Evolutionary conservation across 768 basidiomycete genomes (phyloP), one percentile per base, ranked within the genome.

Genomic region (Rhodosporidiobolus sp.): DNA sequence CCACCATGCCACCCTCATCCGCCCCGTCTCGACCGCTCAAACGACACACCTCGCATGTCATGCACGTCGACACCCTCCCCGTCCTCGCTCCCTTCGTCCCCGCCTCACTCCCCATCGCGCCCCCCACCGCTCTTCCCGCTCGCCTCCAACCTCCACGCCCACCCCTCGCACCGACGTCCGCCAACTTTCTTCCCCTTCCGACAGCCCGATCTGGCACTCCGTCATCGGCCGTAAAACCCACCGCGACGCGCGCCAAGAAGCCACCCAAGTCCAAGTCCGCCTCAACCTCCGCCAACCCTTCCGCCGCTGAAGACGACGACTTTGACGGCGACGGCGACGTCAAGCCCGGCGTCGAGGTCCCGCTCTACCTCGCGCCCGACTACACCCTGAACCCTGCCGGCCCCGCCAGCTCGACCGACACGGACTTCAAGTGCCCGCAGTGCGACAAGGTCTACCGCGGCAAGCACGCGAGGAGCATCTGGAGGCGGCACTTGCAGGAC

Each of bases 381-480:
- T 76, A 76, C 71, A 56, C 67, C 20, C 38, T 59, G 57, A 76
- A 76, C 69, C 71, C 72, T 10, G 75, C 75, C 32, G 75, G 75
- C 16, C 75, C 75, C 1, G 71, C 75, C 2, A 60, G 55, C 16
- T 69, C 34, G 34, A 67, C 68, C 35, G 60, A 73, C 10, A 69
- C 65, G 16, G 61, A 70, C 52, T 79, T 77, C 67, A 69, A 73
- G 48, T 79, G 79, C 55, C 75, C 74, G 16, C 69, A 81, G 74
- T 83, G 83, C 72, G 76, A 80, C 55, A 83, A 83, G 77, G 77
- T 79, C n/a, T 83, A 83, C 72, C 79, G 78, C 60, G 83, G 83
- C 7, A 80, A 81, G 73, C 82, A 83, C 65, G 82, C 81, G 8
- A 65, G 83, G 64, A 82, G 81, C 70, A 82, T 83, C 54, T 83